Evolutionary conservation across 1,284 basidiomycete genomes (phyloP).

Genomic region (Filobasidium uniguttulatum): DNA sequence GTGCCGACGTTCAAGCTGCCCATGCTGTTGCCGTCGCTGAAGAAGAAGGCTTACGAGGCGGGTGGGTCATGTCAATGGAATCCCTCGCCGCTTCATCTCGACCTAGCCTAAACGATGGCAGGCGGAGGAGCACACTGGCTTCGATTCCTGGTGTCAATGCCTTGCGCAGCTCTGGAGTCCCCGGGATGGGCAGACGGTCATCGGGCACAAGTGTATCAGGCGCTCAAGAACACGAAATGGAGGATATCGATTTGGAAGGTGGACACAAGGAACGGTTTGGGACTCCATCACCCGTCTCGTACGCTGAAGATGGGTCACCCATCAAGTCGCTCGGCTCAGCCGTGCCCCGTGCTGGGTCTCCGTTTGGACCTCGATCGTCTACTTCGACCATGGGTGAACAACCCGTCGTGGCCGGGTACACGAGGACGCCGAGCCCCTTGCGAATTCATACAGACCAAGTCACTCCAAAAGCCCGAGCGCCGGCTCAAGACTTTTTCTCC

Average conservation of each 20-base stretch:
- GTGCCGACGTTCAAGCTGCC: conserved; percentile 37
- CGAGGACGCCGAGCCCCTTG: neutral
- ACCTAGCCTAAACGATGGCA: neutral
- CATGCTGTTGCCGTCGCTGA: conserved; percentile 36
- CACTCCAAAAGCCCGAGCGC: neutral
- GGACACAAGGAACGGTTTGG: conserved; percentile 18
- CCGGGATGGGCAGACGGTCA: conserved; percentile 1
- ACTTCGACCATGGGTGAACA: too few relatives aligned
- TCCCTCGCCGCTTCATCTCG: neutral
- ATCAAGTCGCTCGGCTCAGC: neutral
- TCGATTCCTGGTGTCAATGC: conserved; percentile 8
- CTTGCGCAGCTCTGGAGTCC: neutral
- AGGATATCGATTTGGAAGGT: conserved; percentile 37
- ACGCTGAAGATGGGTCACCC: neutral
- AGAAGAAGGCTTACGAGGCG: conserved; percentile 31
- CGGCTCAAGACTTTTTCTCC: neutral
- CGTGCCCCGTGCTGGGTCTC: neutral
- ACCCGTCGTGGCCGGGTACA: neutral
- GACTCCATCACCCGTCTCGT: neutral
- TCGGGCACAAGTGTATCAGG: neutral
- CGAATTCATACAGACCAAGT: neutral
- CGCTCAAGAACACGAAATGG: conserved; percentile 24
- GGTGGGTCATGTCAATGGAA: conserved; percentile 34
- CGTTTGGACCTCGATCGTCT: too few relatives aligned
- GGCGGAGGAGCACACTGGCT: conserved; percentile 1